Evolutionary conservation across 2,329 filamentous ascomycete species (phyloP).

Genomic region (Venturiaceae sp.): DNA sequence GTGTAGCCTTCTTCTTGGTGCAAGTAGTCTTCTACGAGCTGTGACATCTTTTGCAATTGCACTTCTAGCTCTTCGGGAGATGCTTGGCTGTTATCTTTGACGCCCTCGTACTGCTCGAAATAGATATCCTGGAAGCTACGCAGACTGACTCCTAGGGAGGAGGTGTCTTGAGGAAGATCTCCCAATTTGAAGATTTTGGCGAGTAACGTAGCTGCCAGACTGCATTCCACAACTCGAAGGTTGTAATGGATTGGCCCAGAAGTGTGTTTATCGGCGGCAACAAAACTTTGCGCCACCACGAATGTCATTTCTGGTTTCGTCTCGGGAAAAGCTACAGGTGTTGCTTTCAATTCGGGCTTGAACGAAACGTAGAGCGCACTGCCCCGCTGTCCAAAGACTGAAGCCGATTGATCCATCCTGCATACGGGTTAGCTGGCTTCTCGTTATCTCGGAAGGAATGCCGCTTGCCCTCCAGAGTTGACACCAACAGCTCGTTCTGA

Average conservation of each 20-base stretch:
- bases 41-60: conserved; percentile 66
- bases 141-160: conserved; percentile 73
- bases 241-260: conserved; percentile 95
- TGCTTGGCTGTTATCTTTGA: conserved; percentile 37
- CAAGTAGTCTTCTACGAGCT: conserved; percentile 61
- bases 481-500: conserved; percentile 92
- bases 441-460: background rate
- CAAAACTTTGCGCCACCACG: conserved; percentile 88
- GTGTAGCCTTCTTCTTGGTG: conserved; percentile 78
- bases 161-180: conserved; percentile 63
- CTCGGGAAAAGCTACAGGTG: conserved; percentile 71
- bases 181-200: conserved; percentile 49
- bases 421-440: background rate
- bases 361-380: conserved; percentile 88
- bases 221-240: conserved; percentile 90
- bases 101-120: conserved; percentile 47
- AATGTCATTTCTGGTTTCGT: conserved; percentile 80
- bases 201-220: conserved; percentile 65
- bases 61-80: conserved; percentile 34
- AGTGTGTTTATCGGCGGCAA: conserved; percentile 88
- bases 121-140: conserved; percentile 80
- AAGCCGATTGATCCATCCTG: conserved; percentile 95
- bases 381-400: conserved; percentile 80
- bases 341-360: conserved; percentile 64
- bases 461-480: conserved; percentile 77